A percentile compares a stretch with the other conserved stretches of the same genome.
Conservation (phyloP, 768 basidiomycete genomes). For the Psilocybe tampanensis region DNA sequence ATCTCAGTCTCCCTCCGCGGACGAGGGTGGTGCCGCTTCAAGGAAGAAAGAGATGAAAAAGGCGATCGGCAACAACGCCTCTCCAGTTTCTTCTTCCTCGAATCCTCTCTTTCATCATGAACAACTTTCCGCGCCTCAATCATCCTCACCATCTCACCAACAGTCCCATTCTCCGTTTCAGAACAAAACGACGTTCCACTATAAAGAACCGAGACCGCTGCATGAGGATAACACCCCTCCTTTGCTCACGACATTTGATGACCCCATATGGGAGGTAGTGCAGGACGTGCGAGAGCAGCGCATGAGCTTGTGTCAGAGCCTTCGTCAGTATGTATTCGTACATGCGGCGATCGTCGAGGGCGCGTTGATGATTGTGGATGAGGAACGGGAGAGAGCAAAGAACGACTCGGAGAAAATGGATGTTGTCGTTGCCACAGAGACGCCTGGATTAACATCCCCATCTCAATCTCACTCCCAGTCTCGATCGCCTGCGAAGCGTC, state of each 20-base stretch:
- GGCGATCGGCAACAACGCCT: neutral
- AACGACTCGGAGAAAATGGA: constrained; percentile 12
- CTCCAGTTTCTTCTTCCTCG: neutral
- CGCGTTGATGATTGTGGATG: constrained; percentile 74
- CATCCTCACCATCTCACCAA: neutral
- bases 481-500: no score
- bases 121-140: no score
- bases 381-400: constrained; percentile 49
- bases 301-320: constrained; percentile 95
- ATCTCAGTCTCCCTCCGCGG: constrained; percentile 30
- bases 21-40: constrained; percentile 9
- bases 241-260: constrained; percentile 61
- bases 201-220: constrained; percentile 63
- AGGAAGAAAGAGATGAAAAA: no score
- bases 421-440: neutral
- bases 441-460: no score
- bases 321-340: constrained; percentile 93
- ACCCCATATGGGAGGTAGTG: constrained; percentile 81
- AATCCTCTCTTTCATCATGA: neutral
- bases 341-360: constrained; percentile 87
- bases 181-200: constrained; percentile 44
- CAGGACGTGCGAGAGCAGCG: constrained; percentile 96
- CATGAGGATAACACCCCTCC: constrained; percentile 58
- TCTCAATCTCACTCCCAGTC: no score
- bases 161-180: neutral